Evolutionary conservation across 148 eudicot species (phyloP).

Genomic region (Nepenthes mirabilis): DNA sequence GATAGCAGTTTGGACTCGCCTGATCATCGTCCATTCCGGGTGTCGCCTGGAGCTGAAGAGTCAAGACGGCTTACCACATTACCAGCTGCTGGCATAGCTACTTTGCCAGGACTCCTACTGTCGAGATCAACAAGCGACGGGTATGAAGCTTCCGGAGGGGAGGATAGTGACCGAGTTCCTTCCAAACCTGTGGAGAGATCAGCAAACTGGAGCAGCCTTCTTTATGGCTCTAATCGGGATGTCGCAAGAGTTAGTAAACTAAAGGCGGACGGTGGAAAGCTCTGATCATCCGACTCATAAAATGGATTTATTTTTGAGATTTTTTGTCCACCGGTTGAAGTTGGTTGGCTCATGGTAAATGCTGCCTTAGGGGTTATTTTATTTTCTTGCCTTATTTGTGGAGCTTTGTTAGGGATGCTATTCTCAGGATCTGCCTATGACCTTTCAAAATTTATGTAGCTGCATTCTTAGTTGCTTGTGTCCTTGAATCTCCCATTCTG

Average conservation of each 20-base stretch:
- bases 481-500: too few species aligned
- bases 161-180: constrained; percentile 89
- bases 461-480: too few species aligned
- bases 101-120: constrained; percentile 30
- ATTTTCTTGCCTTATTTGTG: too few species aligned
- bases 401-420: too few species aligned
- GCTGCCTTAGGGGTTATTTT: too few species aligned
- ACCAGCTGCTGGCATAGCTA: constrained; percentile 19
- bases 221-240: constrained; percentile 44
- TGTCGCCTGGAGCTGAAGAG: constrained; percentile 60
- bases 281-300: constrained; percentile 9
- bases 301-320: too few species aligned
- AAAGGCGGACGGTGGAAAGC: constrained; percentile 29
- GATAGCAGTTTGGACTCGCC: constrained; percentile 95
- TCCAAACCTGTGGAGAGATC: constrained; percentile 39
- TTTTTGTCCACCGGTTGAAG: too few species aligned
- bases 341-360: too few species aligned
- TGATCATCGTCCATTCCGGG: constrained; percentile 55
- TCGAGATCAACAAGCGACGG: constrained; percentile 94
- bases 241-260: constrained; percentile 24
- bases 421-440: neutral
- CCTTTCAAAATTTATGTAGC: neutral
- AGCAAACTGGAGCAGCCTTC: constrained; percentile 53
- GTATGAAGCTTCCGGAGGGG: constrained; percentile 97
- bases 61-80: constrained; percentile 40